Evolutionary conservation across 495 filamentous ascomycete species (phyloP).

Genomic region (Aspergillus incahuasiensis): DNA sequence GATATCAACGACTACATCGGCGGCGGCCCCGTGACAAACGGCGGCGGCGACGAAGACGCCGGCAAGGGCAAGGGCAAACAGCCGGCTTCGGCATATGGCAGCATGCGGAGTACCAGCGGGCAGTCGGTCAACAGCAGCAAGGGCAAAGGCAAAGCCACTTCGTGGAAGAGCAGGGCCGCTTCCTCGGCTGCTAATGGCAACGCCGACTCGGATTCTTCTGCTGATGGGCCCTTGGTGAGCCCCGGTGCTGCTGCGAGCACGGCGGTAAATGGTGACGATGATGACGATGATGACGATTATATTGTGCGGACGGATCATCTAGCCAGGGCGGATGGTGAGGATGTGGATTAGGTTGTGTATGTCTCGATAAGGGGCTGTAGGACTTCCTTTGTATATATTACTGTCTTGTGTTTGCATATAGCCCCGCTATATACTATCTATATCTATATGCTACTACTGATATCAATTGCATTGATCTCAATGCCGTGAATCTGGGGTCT

Average conservation of each 20-base stretch:
- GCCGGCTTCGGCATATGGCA: slow-evolving; percentile 19
- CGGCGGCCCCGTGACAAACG: slow-evolving; percentile 26
- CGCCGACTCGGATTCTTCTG: slow-evolving; percentile 37
- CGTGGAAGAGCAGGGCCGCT: slow-evolving; percentile 43
- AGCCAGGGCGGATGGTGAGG: slow-evolving; percentile 10
- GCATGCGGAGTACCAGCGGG: slow-evolving; percentile 28
- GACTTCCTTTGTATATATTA: not conserved
- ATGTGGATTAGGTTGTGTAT: not conserved
- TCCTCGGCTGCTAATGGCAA: slow-evolving; percentile 16
- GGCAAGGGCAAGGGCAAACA: slow-evolving; percentile 29
- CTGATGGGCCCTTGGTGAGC: slow-evolving; percentile 30
- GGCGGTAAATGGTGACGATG: slow-evolving; percentile 36
- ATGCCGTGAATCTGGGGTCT: too few species aligned
- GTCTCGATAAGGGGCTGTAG: not conserved
- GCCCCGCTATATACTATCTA: not conserved
- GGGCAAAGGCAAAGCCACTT: slow-evolving; percentile 33
- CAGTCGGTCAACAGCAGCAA: slow-evolving; percentile 32
- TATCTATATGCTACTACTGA: not conserved
- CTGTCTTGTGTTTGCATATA: not conserved
- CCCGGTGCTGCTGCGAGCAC: slow-evolving; percentile 25
- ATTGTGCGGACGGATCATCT: slow-evolving; percentile 42
- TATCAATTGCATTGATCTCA: too few species aligned
- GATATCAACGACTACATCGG: slow-evolving; percentile 15
- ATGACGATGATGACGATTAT: slow-evolving; percentile 27
- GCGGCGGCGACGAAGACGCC: slow-evolving; percentile 17